phyloP scores from a whole-genome alignment of 306 rosid genomes.

The Psophocarpus tetragonolobus region DNA sequence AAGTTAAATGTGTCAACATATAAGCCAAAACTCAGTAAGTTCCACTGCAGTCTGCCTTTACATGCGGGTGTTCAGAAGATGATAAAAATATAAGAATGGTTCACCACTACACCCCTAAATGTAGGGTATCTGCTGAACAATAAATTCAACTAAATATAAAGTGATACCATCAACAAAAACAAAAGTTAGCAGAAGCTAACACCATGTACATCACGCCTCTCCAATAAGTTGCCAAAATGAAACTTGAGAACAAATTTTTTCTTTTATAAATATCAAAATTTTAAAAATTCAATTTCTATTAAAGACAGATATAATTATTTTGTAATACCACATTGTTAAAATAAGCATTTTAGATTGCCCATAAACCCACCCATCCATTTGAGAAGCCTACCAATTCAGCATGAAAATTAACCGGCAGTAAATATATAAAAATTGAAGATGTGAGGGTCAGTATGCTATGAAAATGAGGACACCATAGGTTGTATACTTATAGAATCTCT shows the following conservation, averaged over 20 bases:
- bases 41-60: neutral
- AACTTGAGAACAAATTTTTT: neutral
- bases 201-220: neutral
- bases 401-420: neutral
- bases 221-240: neutral
- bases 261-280: neutral
- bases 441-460: neutral
- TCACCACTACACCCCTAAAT: neutral
- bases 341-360: neutral
- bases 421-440: neutral
- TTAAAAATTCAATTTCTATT: neutral
- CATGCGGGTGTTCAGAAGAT: neutral
- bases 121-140: neutral
- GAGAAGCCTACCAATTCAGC: neutral
- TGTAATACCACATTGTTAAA: neutral
- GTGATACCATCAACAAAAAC: neutral
- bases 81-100: neutral
- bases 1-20: neutral
- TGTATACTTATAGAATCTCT: neutral
- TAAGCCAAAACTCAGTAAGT: neutral
- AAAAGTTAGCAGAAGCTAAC: neutral
- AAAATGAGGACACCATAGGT: neutral
- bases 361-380: constrained; percentile 1
- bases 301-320: neutral
- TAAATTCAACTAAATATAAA: neutral